A percentile compares a stretch with the other conserved stretches of the same genome.
These are phyloP conservation scores for Populus davidiana DNA, from an alignment of 345 rosid species.

Conservation along the genomic window DNA sequence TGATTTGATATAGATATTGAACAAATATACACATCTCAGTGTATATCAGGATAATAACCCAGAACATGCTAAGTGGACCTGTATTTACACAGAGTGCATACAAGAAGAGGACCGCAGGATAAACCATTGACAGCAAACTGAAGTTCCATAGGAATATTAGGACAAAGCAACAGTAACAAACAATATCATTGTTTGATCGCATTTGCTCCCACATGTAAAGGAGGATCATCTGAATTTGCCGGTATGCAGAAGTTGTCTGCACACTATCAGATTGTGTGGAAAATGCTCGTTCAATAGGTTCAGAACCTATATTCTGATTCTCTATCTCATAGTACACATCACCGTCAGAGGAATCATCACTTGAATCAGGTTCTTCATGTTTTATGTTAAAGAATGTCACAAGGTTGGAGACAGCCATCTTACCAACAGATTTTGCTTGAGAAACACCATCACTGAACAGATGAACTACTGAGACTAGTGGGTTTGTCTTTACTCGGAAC, in stretches of 20 bases:
- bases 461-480: conserved; percentile 28
- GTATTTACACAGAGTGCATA: conserved; percentile 42
- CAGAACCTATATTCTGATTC: conserved; percentile 23
- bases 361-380: conserved; percentile 14
- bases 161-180: conserved; percentile 46
- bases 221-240: conserved; percentile 32
- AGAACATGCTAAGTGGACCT: conserved; percentile 38
- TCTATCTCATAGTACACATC: conserved; percentile 41
- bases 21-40: conserved; percentile 36
- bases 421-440: conserved; percentile 38
- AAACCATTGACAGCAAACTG: conserved; percentile 44
- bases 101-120: conserved; percentile 37
- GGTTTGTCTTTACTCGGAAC: conserved; percentile 20
- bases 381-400: conserved; percentile 38
- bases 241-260: conserved; percentile 17
- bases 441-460: conserved; percentile 39
- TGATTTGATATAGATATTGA: conserved; percentile 44
- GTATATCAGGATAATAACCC: conserved; percentile 44
- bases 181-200: conserved; percentile 41
- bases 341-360: conserved; percentile 19
- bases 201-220: conserved; percentile 38
- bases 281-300: conserved; percentile 21
- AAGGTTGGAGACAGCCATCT: conserved; percentile 33
- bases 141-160: conserved; percentile 44
- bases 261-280: conserved; percentile 24